A percentile compares a stretch with the other conserved stretches of the same genome.
These are phyloP conservation scores for Suhomyces tanzawaensis DNA, from an alignment of 805 yeast species.

Conservation along the genomic window DNA sequence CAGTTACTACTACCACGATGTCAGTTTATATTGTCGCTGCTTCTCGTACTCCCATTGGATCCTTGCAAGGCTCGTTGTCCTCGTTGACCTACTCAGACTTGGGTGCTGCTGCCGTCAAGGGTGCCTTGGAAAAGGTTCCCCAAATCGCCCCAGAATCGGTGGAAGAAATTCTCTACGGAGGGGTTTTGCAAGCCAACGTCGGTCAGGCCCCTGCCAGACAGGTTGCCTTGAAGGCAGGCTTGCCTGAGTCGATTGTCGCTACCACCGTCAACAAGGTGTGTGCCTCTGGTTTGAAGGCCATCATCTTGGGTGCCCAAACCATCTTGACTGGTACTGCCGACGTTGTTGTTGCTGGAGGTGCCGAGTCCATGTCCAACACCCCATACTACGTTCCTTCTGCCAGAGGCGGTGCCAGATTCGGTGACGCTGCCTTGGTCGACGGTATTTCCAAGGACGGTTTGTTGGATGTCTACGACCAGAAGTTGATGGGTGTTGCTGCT, in stretches of 20 bases:
- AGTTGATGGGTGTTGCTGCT: conserved; percentile 96
- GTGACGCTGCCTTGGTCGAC: conserved; percentile 76
- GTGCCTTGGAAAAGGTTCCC: conserved; percentile 82
- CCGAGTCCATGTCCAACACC: conserved; percentile 94
- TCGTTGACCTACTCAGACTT: conserved; percentile 78
- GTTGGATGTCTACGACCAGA: conserved; percentile 82
- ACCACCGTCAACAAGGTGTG: conserved; percentile 95
- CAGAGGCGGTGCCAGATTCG: conserved; percentile 87
- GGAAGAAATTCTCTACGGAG: conserved; percentile 90
- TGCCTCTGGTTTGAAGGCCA: conserved; percentile 92
- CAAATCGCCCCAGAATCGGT: conserved; percentile 72
- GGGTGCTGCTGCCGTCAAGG: conserved; percentile 89
- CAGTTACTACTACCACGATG: background rate
- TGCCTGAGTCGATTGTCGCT: conserved; percentile 76
- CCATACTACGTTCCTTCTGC: conserved; percentile 89
- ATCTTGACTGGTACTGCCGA: conserved; percentile 88
- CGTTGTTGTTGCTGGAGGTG: conserved; percentile 94
- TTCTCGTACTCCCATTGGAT: conserved; percentile 95
- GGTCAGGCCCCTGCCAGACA: conserved; percentile 99
- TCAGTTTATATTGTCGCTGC: conserved; percentile 85
- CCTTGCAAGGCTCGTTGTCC: conserved; percentile 82
- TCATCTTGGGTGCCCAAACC: conserved; percentile 86
- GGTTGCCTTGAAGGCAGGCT: conserved; percentile 88
- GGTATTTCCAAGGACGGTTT: conserved; percentile 93
- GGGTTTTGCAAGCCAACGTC: conserved; percentile 86